Evolutionary conservation across 106 monocot species (phyloP), one percentile per base, ranked within the genome.

Genomic region (Vanilla planifolia): DNA sequence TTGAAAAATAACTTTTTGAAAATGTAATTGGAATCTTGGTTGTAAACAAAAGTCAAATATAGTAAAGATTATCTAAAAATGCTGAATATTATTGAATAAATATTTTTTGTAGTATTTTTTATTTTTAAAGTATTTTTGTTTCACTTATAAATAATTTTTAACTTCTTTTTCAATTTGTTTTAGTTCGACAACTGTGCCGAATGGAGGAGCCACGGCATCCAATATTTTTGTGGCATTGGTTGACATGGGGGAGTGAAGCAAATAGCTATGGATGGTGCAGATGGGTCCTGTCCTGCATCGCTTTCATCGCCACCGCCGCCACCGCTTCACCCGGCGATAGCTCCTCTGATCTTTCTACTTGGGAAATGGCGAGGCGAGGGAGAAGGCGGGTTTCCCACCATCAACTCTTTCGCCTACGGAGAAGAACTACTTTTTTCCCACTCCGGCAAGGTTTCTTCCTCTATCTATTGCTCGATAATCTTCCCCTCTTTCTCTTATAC

Each of bases 381-480:
- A 9, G 92, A 93, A 52, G 92, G 92, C 28, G 75, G 74, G 4
- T 93, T 84, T 60, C 92, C 92, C 25, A 88, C 92, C 71, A 93
- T 93, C 75, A 71, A 71, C 43, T 76, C 88, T 61, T 93, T 93
- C 81, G 46, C 30, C 11, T 88, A 88, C 68, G 84, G 81, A 8
- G 93, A 93, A 61, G 85, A 93, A 46, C 73, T 88, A 51, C 46
- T 59, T 58, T 88, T 93, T 71, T 79, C 88, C 58, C 86, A 83
- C 63, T 81, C 85, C 47, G 88, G 83, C 51, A 88, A 79, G 86
- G 81, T 81, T 21, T 17, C 4, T 27, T 50, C 14, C 20, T 43
- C 0, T 26, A 8, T n/a, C 43, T 28, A 1, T 15, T 46, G 33
- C 22, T 61, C 39, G 36, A 6, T 36, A 1, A 16, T 16, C 5